Percentiles rank a stretch among this genome's conserved stretches.
These are phyloP conservation scores for Cucurbita argyrosperma DNA, from an alignment of 306 rosid species.

Conservation along the genomic window DNA sequence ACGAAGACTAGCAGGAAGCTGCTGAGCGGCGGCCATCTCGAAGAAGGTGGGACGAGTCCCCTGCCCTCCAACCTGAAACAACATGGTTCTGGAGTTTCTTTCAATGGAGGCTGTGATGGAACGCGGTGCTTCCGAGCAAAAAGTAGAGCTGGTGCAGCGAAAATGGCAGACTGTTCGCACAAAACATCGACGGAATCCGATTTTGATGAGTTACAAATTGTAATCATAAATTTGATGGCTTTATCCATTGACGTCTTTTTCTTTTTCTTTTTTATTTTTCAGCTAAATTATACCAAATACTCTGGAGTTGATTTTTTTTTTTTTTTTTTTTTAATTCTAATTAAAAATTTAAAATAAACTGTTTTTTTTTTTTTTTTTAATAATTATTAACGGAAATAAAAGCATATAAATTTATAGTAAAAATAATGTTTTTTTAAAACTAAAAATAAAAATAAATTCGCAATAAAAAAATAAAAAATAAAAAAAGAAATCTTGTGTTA, in stretches of 20 bases:
- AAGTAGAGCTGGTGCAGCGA: not conserved
- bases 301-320: too few species aligned
- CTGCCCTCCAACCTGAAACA: conserved; percentile 95
- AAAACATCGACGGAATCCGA: not conserved
- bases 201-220: not conserved
- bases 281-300: too few species aligned
- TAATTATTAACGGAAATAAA: too few species aligned
- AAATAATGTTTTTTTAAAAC: too few species aligned
- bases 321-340: too few species aligned
- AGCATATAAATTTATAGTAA: too few species aligned
- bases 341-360: too few species aligned
- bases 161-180: not conserved
- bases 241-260: not conserved
- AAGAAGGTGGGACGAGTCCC: conserved; percentile 97
- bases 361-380: too few species aligned
- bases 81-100: conserved; percentile 22
- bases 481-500: too few species aligned
- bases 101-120: not conserved
- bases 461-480: too few species aligned
- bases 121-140: not conserved
- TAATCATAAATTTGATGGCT: not conserved
- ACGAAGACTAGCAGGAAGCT: conserved; percentile 87
- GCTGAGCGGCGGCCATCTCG: conserved; percentile 99
- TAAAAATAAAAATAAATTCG: too few species aligned
- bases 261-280: too few species aligned